phyloP scores from a whole-genome alignment of 2,329 filamentous ascomycete species.

The Cladobotryum mycophilum region DNA sequence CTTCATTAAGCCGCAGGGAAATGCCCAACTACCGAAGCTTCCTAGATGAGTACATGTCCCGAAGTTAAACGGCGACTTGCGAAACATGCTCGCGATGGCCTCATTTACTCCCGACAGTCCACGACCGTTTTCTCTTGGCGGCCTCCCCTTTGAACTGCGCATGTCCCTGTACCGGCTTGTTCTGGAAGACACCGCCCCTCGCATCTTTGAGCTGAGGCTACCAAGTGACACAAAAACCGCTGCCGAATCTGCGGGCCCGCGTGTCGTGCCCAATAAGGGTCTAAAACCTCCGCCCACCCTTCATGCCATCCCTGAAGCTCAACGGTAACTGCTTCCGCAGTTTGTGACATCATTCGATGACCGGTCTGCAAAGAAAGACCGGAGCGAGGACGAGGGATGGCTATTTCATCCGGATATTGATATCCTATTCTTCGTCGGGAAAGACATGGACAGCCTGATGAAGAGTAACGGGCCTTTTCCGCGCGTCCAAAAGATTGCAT shows the following conservation, averaged over 20 bases:
- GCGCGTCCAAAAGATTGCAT: neutral
- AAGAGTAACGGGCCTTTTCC: too few species aligned
- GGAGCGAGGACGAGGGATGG: neutral
- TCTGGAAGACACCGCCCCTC: neutral
- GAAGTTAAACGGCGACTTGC: too few species aligned
- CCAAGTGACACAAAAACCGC: neutral
- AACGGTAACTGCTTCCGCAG: neutral
- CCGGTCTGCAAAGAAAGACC: neutral
- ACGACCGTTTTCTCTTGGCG: neutral
- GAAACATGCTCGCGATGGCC: neutral
- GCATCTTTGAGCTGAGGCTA: neutral
- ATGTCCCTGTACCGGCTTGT: neutral
- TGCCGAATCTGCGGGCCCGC: too few species aligned
- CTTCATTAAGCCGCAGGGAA: neutral
- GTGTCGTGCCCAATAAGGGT: neutral
- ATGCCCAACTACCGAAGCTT: slow-evolving; percentile 1
- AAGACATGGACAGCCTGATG: neutral
- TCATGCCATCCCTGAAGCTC: neutral
- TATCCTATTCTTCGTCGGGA: neutral
- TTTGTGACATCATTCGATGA: neutral
- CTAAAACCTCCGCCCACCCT: neutral
- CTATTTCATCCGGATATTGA: neutral
- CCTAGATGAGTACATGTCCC: too few species aligned
- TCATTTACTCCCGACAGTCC: neutral
- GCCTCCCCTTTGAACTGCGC: neutral